Evolutionary conservation across 1,284 basidiomycete species (phyloP).

Genomic region (Ganoderma multipileum): DNA sequence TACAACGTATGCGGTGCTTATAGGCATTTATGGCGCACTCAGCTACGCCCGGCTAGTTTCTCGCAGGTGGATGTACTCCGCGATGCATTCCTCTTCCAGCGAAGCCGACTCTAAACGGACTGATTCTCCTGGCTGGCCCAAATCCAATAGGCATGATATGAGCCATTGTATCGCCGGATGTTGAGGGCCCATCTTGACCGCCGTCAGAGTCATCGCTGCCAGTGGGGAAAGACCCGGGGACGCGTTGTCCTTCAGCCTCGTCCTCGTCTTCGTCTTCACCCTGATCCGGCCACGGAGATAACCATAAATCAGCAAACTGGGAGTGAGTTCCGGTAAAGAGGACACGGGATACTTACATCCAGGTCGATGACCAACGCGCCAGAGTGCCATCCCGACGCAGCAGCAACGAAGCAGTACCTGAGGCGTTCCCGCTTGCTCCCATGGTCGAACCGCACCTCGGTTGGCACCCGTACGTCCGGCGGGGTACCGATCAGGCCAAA

Average conservation of each 20-base stretch:
- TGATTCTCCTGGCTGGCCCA: slow-evolving; percentile 9
- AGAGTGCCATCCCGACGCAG: slow-evolving; percentile 88
- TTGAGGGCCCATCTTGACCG: background rate
- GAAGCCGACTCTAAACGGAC: slow-evolving; percentile 27
- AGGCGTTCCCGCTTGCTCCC: slow-evolving; percentile 54
- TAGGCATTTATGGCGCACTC: background rate
- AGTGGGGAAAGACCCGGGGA: slow-evolving; percentile 23
- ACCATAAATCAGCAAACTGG: background rate
- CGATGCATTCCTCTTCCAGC: slow-evolving; percentile 28
- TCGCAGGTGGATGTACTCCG: slow-evolving; percentile 1
- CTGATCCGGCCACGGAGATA: slow-evolving; percentile 21
- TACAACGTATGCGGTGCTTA: background rate
- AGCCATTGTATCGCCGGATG: slow-evolving; percentile 9
- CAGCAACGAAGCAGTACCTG: slow-evolving; percentile 78
- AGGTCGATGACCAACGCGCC: slow-evolving; percentile 87
- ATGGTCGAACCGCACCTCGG: slow-evolving; percentile 75
- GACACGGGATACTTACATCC: slow-evolving; percentile 49
- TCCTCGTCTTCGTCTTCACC: slow-evolving; percentile 23
- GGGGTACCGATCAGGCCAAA: slow-evolving; percentile 42
- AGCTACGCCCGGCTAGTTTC: background rate
- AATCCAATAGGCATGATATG: slow-evolving; percentile 19
- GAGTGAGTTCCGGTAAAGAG: background rate
- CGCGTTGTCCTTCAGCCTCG: slow-evolving; percentile 19
- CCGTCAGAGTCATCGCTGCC: background rate
- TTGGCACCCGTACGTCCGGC: slow-evolving; percentile 62